phyloP scores from a whole-genome alignment of 371 early-diverging fungal species.

The Umbelopsis sp. region DNA sequence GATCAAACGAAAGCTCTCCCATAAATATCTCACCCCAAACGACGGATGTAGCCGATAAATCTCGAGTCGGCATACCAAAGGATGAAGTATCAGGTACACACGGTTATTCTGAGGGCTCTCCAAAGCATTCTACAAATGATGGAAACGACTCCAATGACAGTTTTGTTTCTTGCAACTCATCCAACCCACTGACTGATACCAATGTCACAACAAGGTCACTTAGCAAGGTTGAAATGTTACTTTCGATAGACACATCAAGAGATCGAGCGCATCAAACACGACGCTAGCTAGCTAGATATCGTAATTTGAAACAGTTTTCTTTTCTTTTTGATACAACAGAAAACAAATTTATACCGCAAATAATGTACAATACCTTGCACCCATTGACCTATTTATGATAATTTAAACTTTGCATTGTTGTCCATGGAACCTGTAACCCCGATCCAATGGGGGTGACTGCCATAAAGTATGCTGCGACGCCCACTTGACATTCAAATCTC shows the following conservation, averaged over 20 bases:
- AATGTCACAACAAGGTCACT: neutral
- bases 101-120: neutral
- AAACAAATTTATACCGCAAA: too few species aligned
- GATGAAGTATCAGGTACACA: neutral
- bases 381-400: too few species aligned
- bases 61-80: neutral
- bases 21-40: neutral
- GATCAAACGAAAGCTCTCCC: too few species aligned
- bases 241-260: constrained; percentile 10
- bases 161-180: constrained; percentile 7
- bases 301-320: neutral
- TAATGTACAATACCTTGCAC: too few species aligned
- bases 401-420: too few species aligned
- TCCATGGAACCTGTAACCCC: too few species aligned
- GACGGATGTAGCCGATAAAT: neutral
- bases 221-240: neutral
- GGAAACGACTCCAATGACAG: neutral
- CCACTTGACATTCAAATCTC: neutral
- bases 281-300: neutral
- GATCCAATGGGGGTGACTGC: neutral
- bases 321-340: neutral
- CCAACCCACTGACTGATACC: neutral
- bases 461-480: neutral
- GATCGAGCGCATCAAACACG: neutral
- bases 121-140: neutral